Conservation (phyloP, 2,329 filamentous ascomycete genomes). For the Chaetothyriales sp. region DNA sequence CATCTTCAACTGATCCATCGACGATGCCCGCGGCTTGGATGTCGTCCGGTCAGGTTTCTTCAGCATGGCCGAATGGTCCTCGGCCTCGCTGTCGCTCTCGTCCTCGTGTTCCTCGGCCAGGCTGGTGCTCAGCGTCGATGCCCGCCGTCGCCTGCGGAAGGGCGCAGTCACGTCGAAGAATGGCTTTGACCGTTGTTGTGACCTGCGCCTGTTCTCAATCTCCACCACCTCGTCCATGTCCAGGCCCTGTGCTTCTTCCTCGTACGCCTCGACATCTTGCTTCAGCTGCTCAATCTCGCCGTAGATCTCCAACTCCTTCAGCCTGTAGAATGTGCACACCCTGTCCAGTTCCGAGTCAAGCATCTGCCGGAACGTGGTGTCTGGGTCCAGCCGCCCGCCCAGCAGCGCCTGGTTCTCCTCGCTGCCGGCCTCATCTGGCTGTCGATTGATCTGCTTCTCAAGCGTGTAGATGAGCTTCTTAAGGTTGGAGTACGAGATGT, state of each 20-base stretch:
- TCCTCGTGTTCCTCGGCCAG: conserved; percentile 41
- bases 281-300: conserved; percentile 66
- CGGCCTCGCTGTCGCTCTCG: conserved; percentile 26
- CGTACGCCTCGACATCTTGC: conserved; percentile 54
- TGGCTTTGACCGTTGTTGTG: conserved; percentile 30
- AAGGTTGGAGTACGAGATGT: conserved; percentile 95
- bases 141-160: conserved; percentile 31
- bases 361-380: conserved; percentile 64
- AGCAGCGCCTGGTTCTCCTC: conserved; percentile 76
- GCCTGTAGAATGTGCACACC: conserved; percentile 74
- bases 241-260: conserved; percentile 39
- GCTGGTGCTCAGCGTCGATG: conserved; percentile 30
- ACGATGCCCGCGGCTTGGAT: conserved; percentile 15
- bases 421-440: conserved; percentile 42
- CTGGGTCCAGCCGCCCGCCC: conserved; percentile 50
- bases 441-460: conserved; percentile 64
- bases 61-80: conserved; percentile 14
- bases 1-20: conserved; percentile 1
- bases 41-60: conserved; percentile 20
- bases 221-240: conserved; percentile 30
- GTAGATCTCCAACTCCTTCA: conserved; percentile 78
- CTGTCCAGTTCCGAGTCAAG: conserved; percentile 87
- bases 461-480: conserved; percentile 98
- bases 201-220: conserved; percentile 26
- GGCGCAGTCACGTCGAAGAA: conserved; percentile 35